A percentile compares a stretch with the other conserved stretches of the same genome.
phyloP scores from a whole-genome alignment of 805 yeast genomes.

The Jamesozyma spencerorum region DNA sequence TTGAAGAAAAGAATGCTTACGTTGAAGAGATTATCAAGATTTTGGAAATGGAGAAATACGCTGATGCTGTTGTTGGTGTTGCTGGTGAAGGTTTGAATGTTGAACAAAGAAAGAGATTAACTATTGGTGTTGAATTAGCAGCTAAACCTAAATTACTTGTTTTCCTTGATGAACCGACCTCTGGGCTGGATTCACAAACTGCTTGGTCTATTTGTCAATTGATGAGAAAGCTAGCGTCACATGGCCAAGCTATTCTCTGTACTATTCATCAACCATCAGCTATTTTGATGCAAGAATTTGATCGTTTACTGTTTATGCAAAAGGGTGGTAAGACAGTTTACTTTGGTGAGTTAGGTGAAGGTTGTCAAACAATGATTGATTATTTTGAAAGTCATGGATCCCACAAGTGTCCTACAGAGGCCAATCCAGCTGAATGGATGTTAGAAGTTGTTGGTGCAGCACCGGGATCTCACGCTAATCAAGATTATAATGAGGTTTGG shows the following conservation, averaged over 20 bases:
- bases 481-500: constrained; percentile 75
- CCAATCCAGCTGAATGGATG: too few species aligned
- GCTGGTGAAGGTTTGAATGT: constrained; percentile 56
- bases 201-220: constrained; percentile 54
- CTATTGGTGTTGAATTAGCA: constrained; percentile 56
- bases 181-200: constrained; percentile 51
- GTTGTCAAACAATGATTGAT: too few species aligned
- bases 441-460: too few species aligned
- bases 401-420: too few species aligned
- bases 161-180: constrained; percentile 57
- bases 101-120: constrained; percentile 49
- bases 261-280: constrained; percentile 76
- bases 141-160: constrained; percentile 51
- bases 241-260: constrained; percentile 62
- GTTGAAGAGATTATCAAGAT: constrained; percentile 56
- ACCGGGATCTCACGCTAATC: too few species aligned
- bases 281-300: constrained; percentile 65
- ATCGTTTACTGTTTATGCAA: constrained; percentile 59
- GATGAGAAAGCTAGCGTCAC: constrained; percentile 46
- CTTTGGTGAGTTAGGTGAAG: too few species aligned
- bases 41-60: constrained; percentile 52
- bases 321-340: constrained; percentile 68
- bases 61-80: constrained; percentile 64
- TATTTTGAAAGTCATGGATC: too few species aligned
- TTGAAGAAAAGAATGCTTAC: constrained; percentile 50